Percentiles rank a stretch among this genome's conserved stretches.
Conservation (phyloP, 345 rosid species). For the Jatropha curcas region DNA sequence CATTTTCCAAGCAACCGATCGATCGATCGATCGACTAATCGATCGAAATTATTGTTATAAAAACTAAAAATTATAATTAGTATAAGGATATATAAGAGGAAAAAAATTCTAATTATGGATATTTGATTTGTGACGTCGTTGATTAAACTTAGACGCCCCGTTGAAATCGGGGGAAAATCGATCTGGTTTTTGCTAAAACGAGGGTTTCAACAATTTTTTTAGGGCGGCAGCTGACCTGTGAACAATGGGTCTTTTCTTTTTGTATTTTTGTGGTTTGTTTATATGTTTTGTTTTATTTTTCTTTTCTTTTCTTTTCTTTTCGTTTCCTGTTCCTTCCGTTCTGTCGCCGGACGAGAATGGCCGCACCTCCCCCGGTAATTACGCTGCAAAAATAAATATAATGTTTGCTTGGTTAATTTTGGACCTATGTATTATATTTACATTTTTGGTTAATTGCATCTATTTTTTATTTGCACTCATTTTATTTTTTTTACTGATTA, state of each 20-base stretch:
- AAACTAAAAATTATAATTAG: background rate
- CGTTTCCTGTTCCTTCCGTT: background rate
- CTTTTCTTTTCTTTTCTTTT: conserved; percentile 1
- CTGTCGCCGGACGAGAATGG: too few relatives aligned
- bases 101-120: background rate
- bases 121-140: too few relatives aligned
- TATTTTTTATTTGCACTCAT: too few relatives aligned
- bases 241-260: background rate
- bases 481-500: too few relatives aligned
- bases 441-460: too few relatives aligned
- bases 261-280: background rate
- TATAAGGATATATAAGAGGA: background rate
- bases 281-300: background rate
- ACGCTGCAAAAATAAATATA: too few relatives aligned
- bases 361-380: too few relatives aligned
- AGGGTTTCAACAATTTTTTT: too few relatives aligned
- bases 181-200: too few relatives aligned
- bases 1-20: conserved; percentile 31
- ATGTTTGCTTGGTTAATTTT: too few relatives aligned
- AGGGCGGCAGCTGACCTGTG: background rate
- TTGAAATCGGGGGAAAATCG: background rate
- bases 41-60: background rate
- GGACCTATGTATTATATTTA: too few relatives aligned
- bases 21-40: background rate
- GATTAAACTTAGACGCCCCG: background rate